These are phyloP conservation scores for Elsinoe fawcettii DNA, from an alignment of 2,329 filamentous ascomycete species.

Conservation along the genomic window DNA sequence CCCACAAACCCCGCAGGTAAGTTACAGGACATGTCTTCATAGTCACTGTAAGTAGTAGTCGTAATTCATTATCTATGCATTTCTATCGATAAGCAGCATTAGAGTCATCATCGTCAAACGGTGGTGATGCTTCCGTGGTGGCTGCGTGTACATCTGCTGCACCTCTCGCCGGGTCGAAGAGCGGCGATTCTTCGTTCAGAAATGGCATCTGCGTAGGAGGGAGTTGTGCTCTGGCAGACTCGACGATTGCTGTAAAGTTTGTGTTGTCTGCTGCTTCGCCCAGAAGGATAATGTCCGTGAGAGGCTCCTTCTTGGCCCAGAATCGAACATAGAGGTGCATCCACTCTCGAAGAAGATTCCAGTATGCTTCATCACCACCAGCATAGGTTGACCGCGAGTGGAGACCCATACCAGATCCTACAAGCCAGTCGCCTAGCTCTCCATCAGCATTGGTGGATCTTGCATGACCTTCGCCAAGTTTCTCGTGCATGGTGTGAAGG, in stretches of 20 bases:
- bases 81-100: background rate
- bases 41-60: background rate
- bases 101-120: background rate
- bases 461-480: background rate
- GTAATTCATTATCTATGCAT: background rate
- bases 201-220: background rate
- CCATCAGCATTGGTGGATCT: background rate
- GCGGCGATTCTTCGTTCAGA: background rate
- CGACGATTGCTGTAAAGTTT: background rate
- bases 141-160: background rate
- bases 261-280: background rate
- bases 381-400: background rate
- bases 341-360: slow-evolving; percentile 4
- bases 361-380: slow-evolving; percentile 3
- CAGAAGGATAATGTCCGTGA: background rate
- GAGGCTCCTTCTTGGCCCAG: background rate
- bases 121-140: background rate
- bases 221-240: background rate
- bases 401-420: background rate
- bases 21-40: too few species aligned
- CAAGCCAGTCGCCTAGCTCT: background rate
- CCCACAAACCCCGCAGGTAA: background rate
- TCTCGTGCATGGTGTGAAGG: background rate
- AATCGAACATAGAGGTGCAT: slow-evolving; percentile 1
- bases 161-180: slow-evolving; percentile 1